These are phyloP conservation scores for Kernera saxatilis DNA, from an alignment of 345 rosid species.

Conservation along the genomic window DNA sequence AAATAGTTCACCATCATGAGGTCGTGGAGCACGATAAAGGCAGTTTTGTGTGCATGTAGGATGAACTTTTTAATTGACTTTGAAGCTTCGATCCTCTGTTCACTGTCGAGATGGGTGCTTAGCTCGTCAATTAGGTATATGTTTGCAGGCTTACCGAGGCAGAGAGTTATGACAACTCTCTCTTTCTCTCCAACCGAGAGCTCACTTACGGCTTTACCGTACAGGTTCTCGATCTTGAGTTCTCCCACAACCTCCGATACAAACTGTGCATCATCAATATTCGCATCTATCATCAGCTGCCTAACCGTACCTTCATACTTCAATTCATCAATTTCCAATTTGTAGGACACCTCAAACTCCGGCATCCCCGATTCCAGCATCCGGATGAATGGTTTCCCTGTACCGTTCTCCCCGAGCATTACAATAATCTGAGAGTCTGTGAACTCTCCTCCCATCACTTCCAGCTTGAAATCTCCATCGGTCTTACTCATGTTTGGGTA, in stretches of 20 bases:
- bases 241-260: no score
- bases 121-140: conserved; percentile 91
- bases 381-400: not conserved
- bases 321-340: no score
- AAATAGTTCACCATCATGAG: conserved; percentile 89
- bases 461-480: not conserved
- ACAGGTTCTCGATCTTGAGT: no score
- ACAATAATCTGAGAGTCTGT: not conserved
- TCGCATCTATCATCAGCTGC: no score
- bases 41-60: conserved; percentile 85
- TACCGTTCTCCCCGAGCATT: not conserved
- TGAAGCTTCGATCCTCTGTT: conserved; percentile 88
- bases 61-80: conserved; percentile 92
- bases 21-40: conserved; percentile 87
- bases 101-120: conserved; percentile 90
- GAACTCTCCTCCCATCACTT: not conserved
- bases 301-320: no score
- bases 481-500: conserved; percentile 1
- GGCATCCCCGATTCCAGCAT: no score
- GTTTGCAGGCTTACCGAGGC: conserved; percentile 94
- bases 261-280: no score
- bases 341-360: no score
- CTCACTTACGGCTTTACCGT: no score
- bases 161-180: conserved; percentile 81
- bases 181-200: conserved; percentile 92